These are phyloP conservation scores for Aureobasidium lini DNA, from an alignment of 2,329 filamentous ascomycete species.

Conservation along the genomic window DNA sequence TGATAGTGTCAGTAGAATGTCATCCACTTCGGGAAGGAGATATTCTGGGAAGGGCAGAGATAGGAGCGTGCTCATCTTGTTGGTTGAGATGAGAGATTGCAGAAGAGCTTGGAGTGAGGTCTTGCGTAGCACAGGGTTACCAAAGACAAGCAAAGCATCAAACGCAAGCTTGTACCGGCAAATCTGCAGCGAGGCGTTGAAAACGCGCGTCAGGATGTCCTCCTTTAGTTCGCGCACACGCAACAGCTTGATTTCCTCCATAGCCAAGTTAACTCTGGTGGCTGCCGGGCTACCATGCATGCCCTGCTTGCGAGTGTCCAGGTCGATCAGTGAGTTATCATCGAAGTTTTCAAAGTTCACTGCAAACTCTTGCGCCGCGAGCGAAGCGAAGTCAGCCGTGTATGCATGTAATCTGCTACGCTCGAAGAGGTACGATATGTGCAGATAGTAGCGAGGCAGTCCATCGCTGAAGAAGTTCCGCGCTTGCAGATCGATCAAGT, in stretches of 20 bases:
- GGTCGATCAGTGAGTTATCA: slow-evolving; percentile 19
- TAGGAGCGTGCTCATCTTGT: slow-evolving; percentile 44
- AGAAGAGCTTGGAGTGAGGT: slow-evolving; percentile 63
- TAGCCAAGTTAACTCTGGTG: slow-evolving; percentile 21
- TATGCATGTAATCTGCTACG: slow-evolving; percentile 67
- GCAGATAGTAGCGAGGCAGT: slow-evolving; percentile 75
- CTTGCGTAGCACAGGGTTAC: slow-evolving; percentile 62
- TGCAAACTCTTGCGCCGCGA: slow-evolving; percentile 31
- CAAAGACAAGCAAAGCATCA: slow-evolving; percentile 65
- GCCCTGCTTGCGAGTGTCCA: slow-evolving; percentile 23
- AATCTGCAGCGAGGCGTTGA: slow-evolving; percentile 71
- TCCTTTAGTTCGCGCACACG: slow-evolving; percentile 39
- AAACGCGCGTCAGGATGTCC: slow-evolving; percentile 75
- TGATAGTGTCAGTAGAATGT: slow-evolving; percentile 65
- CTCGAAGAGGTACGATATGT: slow-evolving; percentile 78
- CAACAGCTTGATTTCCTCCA: slow-evolving; percentile 29
- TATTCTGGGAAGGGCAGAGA: slow-evolving; percentile 66
- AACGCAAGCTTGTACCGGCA: slow-evolving; percentile 79
- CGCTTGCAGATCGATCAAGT: slow-evolving; percentile 69
- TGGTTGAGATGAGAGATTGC: slow-evolving; percentile 30
- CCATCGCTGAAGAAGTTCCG: slow-evolving; percentile 62
- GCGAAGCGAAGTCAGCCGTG: slow-evolving; percentile 73
- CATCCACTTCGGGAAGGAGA: slow-evolving; percentile 71
- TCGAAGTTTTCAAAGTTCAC: slow-evolving; percentile 15
- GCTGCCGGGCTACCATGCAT: slow-evolving; percentile 23